Evolutionary conservation across 768 basidiomycete genomes (phyloP), one percentile per base, ranked within the genome.

Genomic region (Cubamyces lactineus): DNA sequence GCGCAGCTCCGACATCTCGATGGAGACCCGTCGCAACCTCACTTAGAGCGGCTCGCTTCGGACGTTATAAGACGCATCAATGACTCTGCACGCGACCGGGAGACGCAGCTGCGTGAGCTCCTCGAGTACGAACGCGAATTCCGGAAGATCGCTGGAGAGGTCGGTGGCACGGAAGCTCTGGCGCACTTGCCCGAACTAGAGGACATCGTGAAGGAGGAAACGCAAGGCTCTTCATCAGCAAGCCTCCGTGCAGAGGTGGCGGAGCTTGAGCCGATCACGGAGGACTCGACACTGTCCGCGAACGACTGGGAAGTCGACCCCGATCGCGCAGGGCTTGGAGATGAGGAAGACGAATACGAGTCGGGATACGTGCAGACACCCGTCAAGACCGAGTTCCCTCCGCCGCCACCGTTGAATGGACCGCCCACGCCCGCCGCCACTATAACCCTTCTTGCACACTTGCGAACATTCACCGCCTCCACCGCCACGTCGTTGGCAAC

Each of bases 81-180:
- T 73, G 87, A 89, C 58, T 83, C 86, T 13, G 83, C 85, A 39
- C 84, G 86, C 49, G 87, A 92, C 67, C 84, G 93, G 59, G 93
- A 95, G 72, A 82, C 80, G 2, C 93, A 95, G 74, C 84, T 92
- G 4, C 87, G 93, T 53, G 90, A 87, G 69, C 74, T 95, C 55
- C 76, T 87, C 39, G 89, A 87, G 64, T 89, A 82, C 70, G 92
- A 94, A 69, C 83, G 91, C 54, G 88, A 94, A 73, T 85, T 95
- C 69, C 82, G 84, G 66, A 85, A 86, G 71, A 89, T 92, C 66
- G 84, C 86, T 1, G 85, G 83, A 5, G 91, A 93, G 72, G 84
- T 91, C 17, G 89, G 89, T 41, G 92, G 92, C 19, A 82, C 77
- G 41, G 92, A 94, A 41, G 85, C 84, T 11, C 78, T 95, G 11